Base-by-base conservation (phyloP, 2,329 filamentous ascomycete genomes). In the Plenodomus tracheiphilus region DNA sequence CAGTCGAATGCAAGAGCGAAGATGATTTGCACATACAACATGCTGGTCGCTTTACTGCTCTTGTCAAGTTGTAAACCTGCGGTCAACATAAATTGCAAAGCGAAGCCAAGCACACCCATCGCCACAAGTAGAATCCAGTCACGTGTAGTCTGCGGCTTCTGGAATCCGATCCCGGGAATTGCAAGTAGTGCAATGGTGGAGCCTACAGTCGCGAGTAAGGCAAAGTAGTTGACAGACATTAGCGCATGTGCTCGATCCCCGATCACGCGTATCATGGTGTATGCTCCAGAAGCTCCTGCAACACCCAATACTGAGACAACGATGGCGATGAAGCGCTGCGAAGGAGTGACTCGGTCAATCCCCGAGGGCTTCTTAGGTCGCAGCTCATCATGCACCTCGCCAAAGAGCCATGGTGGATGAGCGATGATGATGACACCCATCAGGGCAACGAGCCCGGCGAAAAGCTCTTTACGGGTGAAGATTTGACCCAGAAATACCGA, bases 21-120 rank as follows among this genome's bases (percentile, higher is more conserved):
- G 10, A 87, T 68, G 79, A 87, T 84, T 66, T 86, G 83, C 25
- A 79, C 82, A 66, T 87, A 87, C 6, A 83, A 73, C 81, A 86
- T 84, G 48, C 81, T 83, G 1, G 81, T 85, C 2, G 81, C 83
- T 25, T 79, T 75, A 7, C 73, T 70, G 5, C 78, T 78, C 56
- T 85, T 85, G 62, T 90, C 87, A 51, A 85, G 82, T 16, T 85
- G 77, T 44, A 96, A 74, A 0, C 88, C 89, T 1, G 82, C 80
- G 2, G 90, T 93, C n/a, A 93, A 74, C 13, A 93, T 77, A 60
- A 89, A 89, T 77, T 95, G 91, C 80, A 91, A 85, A 25, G 86
- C 66, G 66, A 95, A 91, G 1, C 91, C 91, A 49, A 85, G 85
- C 0, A 82, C 58, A 0, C 87, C 88, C 11, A 94, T 75, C 18